Base-by-base conservation (phyloP, 1,139 yeast species). In the Zygoascus sp. region DNA sequence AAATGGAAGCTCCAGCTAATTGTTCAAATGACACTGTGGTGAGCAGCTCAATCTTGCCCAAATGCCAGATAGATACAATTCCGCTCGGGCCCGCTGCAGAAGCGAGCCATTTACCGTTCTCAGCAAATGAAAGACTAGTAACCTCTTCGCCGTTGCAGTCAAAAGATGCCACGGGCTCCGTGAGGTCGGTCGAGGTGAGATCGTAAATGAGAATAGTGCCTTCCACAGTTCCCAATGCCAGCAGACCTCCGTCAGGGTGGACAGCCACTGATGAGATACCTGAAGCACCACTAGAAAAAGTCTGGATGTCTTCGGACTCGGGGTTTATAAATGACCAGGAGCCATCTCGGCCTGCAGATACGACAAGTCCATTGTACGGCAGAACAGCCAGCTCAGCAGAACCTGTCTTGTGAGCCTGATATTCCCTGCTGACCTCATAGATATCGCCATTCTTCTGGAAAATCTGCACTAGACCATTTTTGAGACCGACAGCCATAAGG, bases 91-190 rank as follows among this genome's bases (percentile, higher is more conserved):
- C 51, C 5, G 72, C 63, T 57, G 67, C 49, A 6, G 61, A 55
- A 3, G 58, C 68, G 46, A 83, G 63, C 83, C 88, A 82, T 63
- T 81, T 83, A 4, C 94, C 94, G 59, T 84, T 84, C 22, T 74
- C 68, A 7, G 84, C 82, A 67, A 84, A 84, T 42, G 63, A 60
- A 1, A 83, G 57, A 17, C 68, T 64, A 5, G 64, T 56, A 5
- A 80, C 69, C 3, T 55, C 54, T 19, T 56, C 45, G 10, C 28
- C 36, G 16, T 22, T 21, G 1, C 41, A 10, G n/a, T 34, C 52
- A n/a, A 78, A 58, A 1, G 68, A 65, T 0, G 79, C 70, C 2
- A 70, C 76, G 21, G 65, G 51, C 13, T 62, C 47, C 9, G 46
- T 15, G 19, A 46, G 39, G 17, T 47, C 61, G 2, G 75, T 74